phyloP scores from a whole-genome alignment of 495 filamentous ascomycete species.

The Hypoxylon fuscum region DNA sequence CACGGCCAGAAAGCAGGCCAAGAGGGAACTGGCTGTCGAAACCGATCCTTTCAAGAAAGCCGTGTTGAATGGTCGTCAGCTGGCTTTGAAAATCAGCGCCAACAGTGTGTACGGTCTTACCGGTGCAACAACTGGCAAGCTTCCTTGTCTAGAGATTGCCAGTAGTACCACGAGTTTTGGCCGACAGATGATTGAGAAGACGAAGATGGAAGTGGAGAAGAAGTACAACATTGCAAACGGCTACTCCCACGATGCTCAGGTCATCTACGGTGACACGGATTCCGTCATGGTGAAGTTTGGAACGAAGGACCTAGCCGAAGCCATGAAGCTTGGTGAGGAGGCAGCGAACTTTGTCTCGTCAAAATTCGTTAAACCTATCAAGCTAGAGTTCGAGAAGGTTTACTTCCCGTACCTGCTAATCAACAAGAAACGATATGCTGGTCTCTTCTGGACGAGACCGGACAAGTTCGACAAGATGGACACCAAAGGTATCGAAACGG shows the following conservation, averaged over 20 bases:
- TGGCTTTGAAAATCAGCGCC: slow-evolving; percentile 95
- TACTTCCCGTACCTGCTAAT: slow-evolving; percentile 98
- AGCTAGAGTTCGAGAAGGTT: slow-evolving; percentile 99
- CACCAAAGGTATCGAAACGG: slow-evolving; percentile 98
- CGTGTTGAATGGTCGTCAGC: slow-evolving; percentile 94
- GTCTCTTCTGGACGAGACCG: slow-evolving; percentile 94
- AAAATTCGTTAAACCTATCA: slow-evolving; percentile 96
- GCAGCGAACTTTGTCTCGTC: slow-evolving; percentile 85
- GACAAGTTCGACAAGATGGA: slow-evolving; percentile 99
- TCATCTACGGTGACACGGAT: slow-evolving; percentile 99
- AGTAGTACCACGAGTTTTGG: slow-evolving; percentile 96
- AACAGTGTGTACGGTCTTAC: slow-evolving; percentile 99
- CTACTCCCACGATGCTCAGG: slow-evolving; percentile 90
- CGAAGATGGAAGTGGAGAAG: slow-evolving; percentile 89
- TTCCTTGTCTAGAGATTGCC: slow-evolving; percentile 94
- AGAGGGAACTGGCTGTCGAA: slow-evolving; percentile 87
- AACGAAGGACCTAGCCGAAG: slow-evolving; percentile 78
- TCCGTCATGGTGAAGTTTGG: slow-evolving; percentile 99
- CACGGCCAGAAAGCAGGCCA: slow-evolving; percentile 88
- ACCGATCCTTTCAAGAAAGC: slow-evolving; percentile 98
- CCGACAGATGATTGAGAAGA: slow-evolving; percentile 98
- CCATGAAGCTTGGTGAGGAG: slow-evolving; percentile 95
- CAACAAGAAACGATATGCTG: slow-evolving; percentile 99
- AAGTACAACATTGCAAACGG: slow-evolving; percentile 92
- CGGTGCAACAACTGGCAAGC: slow-evolving; percentile 92